These are phyloP conservation scores for Acanthamoeba royreba DNA, from an alignment of 208 protist species.

Conservation along the genomic window DNA sequence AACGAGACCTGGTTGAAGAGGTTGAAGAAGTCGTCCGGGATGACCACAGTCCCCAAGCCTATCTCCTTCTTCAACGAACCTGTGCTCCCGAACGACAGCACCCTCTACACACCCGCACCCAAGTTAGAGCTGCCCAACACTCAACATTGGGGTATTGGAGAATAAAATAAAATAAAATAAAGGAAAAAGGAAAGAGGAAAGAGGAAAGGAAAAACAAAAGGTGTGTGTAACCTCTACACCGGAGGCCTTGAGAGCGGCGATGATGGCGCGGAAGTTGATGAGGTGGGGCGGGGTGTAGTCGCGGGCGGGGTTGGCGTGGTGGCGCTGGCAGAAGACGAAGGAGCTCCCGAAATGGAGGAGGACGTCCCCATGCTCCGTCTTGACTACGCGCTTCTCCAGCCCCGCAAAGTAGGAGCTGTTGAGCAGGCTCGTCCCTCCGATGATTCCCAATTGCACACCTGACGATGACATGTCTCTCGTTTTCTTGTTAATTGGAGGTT, in stretches of 20 bases:
- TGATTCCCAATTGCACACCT: no score
- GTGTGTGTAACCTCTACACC: background rate
- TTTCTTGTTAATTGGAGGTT: no score
- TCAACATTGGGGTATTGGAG: no score
- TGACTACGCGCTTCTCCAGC: background rate
- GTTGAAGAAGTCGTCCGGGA: slow-evolving; percentile 58
- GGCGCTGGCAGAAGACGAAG: slow-evolving; percentile 55
- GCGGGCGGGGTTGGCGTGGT: slow-evolving; percentile 35
- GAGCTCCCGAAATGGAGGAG: slow-evolving; percentile 26
- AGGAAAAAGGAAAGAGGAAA: background rate
- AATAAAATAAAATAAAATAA: background rate
- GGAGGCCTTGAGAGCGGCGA: slow-evolving; percentile 7
- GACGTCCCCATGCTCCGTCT: slow-evolving; percentile 10
- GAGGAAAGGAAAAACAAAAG: background rate
- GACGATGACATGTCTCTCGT: no score
- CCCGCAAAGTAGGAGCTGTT: slow-evolving; percentile 47
- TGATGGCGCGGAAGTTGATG: slow-evolving; percentile 55
- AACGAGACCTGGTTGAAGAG: slow-evolving; percentile 38
- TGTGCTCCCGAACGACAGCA: slow-evolving; percentile 32
- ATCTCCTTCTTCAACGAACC: slow-evolving; percentile 43
- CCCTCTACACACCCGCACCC: background rate
- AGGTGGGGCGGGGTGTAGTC: slow-evolving; percentile 54
- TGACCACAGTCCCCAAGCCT: slow-evolving; percentile 30
- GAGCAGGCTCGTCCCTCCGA: slow-evolving; percentile 55
- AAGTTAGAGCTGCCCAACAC: no score